Percentiles rank a stretch among this genome's conserved stretches.
Conservation (phyloP, 805 yeast species). For the Helenozyma rhizophorensis region DNA sequence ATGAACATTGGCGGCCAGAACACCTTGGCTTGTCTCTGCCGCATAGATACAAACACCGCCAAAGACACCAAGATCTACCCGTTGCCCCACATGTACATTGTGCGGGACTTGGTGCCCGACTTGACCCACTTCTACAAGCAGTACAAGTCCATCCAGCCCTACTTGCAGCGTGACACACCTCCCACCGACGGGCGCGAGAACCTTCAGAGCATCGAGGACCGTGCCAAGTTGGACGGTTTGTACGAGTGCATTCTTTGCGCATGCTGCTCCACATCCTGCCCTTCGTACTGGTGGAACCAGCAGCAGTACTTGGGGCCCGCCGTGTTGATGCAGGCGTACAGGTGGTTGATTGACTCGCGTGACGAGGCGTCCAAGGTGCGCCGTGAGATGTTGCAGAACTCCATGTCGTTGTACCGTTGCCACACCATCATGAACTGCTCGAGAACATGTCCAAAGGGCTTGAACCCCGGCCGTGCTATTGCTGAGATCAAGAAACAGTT, state of each 20-base stretch:
- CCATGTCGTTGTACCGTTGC: conserved; percentile 97
- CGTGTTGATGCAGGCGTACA: conserved; percentile 96
- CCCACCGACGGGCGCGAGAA: conserved; percentile 94
- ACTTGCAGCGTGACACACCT: conserved; percentile 71
- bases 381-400: conserved; percentile 87
- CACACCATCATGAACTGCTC: conserved; percentile 99
- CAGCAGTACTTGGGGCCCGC: conserved; percentile 99
- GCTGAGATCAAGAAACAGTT: conserved; percentile 94
- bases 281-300: conserved; percentile 99
- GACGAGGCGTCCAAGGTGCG: conserved; percentile 83
- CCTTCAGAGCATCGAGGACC: conserved; percentile 84
- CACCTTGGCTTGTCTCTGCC: conserved; percentile 94
- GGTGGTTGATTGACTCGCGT: conserved; percentile 98
- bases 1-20: conserved; percentile 98
- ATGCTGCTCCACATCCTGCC: conserved; percentile 98
- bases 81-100: conserved; percentile 96
- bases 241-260: conserved; percentile 98
- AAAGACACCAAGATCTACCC: conserved; percentile 90
- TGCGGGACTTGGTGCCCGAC: conserved; percentile 96
- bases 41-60: conserved; percentile 74
- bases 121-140: conserved; percentile 97
- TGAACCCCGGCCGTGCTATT: conserved; percentile 96
- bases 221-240: conserved; percentile 93
- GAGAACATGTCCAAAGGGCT: conserved; percentile 95
- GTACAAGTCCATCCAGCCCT: conserved; percentile 97